Conservation (phyloP, 805 yeast genomes). For the Lachancea cidri region DNA sequence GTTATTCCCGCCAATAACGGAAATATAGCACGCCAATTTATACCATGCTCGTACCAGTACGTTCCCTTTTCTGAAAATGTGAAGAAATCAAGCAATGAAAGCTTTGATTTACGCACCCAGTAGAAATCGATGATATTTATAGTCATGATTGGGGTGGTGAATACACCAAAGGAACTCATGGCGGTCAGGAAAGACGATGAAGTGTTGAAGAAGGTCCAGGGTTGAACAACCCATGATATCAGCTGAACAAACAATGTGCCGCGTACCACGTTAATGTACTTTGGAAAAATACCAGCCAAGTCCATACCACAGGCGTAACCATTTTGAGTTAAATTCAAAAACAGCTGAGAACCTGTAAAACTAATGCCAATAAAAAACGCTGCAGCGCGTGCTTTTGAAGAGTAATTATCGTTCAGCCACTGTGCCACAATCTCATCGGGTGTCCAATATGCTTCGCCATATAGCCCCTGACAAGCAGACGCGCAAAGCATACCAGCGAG, state of each 20-base stretch:
- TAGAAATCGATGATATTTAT: constrained; percentile 35
- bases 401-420: constrained; percentile 37
- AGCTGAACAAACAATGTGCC: constrained; percentile 35
- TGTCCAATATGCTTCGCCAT: constrained; percentile 36
- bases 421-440: constrained; percentile 36
- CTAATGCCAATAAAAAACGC: constrained; percentile 37
- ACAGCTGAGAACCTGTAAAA: constrained; percentile 34
- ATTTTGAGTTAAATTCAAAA: constrained; percentile 35
- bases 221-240: constrained; percentile 36
- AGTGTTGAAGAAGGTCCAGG: constrained; percentile 38
- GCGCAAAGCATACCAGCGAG: constrained; percentile 37
- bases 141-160: constrained; percentile 36
- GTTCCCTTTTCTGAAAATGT: constrained; percentile 21
- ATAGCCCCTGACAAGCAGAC: constrained; percentile 31
- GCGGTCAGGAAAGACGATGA: constrained; percentile 34
- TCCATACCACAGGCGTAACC: constrained; percentile 40
- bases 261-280: constrained; percentile 32
- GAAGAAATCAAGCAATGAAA: constrained; percentile 35
- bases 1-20: constrained; percentile 14
- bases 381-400: constrained; percentile 36
- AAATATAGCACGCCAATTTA: constrained; percentile 15
- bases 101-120: constrained; percentile 28
- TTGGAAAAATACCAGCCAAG: constrained; percentile 33
- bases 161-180: constrained; percentile 37
- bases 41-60: constrained; percentile 19